Conservation (phyloP, 1,284 basidiomycete genomes). For the Tetrapyrgos nigripes region DNA sequence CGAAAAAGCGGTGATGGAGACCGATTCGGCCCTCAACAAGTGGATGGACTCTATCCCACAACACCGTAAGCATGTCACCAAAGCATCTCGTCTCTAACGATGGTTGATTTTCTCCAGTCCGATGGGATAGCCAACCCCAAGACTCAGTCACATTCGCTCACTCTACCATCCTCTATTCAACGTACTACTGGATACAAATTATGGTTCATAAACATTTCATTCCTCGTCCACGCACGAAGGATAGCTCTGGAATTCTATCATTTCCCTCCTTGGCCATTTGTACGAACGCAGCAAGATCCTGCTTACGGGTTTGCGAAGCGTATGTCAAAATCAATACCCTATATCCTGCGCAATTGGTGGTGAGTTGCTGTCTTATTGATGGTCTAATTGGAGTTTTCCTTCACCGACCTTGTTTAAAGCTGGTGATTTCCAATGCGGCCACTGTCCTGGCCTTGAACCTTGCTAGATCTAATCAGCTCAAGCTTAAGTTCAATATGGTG, state of each 20-base stretch:
- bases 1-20: constrained; percentile 6
- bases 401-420: neutral
- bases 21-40: constrained; percentile 5
- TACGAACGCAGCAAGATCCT: constrained; percentile 54
- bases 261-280: constrained; percentile 58
- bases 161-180: constrained; percentile 23
- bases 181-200: constrained; percentile 52
- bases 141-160: constrained; percentile 25
- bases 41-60: constrained; percentile 11
- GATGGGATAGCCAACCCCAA: constrained; percentile 50
- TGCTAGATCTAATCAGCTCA: neutral
- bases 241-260: constrained; percentile 29
- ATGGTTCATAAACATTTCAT: constrained; percentile 61
- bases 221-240: constrained; percentile 41
- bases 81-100: neutral
- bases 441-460: neutral
- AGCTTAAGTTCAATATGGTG: neutral
- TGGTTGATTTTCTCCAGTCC: constrained; percentile 25
- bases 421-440: neutral
- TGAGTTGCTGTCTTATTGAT: neutral
- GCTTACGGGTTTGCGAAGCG: constrained; percentile 48
- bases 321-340: neutral
- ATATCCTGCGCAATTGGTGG: neutral
- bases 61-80: constrained; percentile 46
- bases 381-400: neutral